These are phyloP conservation scores for Plectosphaerella plurivora DNA, from an alignment of 2,329 filamentous ascomycete genomes.

Conservation along the genomic window DNA sequence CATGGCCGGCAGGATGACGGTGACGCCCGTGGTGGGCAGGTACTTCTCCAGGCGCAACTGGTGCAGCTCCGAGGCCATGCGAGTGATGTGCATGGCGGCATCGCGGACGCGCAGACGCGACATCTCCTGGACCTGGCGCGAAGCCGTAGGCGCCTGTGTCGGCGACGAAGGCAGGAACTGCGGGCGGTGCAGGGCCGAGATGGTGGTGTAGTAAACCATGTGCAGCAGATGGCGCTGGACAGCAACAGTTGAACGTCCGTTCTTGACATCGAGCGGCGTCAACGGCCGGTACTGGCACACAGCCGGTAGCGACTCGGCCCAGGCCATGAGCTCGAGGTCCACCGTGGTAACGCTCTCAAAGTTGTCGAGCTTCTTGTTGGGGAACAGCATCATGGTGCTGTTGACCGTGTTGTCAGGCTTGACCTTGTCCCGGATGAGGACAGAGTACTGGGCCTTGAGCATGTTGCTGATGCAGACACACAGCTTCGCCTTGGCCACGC, in stretches of 20 bases:
- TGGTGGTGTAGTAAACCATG: conserved; percentile 89
- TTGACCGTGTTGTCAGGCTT: conserved; percentile 72
- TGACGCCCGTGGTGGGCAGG: conserved; percentile 85
- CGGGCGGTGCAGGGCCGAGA: conserved; percentile 85
- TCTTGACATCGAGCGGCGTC: conserved; percentile 49
- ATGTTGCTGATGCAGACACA: conserved; percentile 88
- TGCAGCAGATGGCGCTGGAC: conserved; percentile 83
- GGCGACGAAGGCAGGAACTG: conserved; percentile 79
- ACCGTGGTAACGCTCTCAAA: conserved; percentile 74
- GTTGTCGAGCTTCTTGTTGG: conserved; percentile 82
- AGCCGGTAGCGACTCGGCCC: conserved; percentile 67
- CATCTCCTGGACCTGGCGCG: conserved; percentile 71
- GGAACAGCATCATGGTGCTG: conserved; percentile 82
- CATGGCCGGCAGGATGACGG: conserved; percentile 84
- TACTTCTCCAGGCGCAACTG: conserved; percentile 69
- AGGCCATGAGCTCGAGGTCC: conserved; percentile 73
- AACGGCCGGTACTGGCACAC: conserved; percentile 65
- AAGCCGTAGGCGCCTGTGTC: conserved; percentile 42
- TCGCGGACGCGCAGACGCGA: conserved; percentile 79
- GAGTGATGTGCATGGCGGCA: conserved; percentile 80
- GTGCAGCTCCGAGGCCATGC: conserved; percentile 74
- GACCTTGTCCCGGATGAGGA: conserved; percentile 78
- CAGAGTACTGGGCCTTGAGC: conserved; percentile 86
- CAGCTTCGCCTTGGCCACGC: conserved; percentile 85
- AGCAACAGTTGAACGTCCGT: conserved; percentile 54